Conservation (phyloP, 805 yeast genomes). For the Kodamaea neixiangensis region DNA sequence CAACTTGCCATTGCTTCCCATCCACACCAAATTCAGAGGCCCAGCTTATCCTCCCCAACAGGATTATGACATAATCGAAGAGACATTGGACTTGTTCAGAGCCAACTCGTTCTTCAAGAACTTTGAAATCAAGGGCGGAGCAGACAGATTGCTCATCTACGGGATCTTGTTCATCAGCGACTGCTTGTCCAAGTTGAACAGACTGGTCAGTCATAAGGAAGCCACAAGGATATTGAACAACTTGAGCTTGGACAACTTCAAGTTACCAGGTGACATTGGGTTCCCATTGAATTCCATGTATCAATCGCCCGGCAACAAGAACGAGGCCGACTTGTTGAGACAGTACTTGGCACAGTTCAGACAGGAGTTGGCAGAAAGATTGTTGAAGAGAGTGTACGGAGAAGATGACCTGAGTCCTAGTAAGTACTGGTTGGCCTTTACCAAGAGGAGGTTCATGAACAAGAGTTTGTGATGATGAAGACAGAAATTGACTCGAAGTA, state of each 20-base stretch:
- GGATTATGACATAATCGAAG: slow-evolving; percentile 88
- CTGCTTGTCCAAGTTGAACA: slow-evolving; percentile 66
- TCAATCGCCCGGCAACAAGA: slow-evolving; percentile 69
- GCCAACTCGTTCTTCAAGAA: slow-evolving; percentile 96
- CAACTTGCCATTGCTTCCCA: slow-evolving; percentile 81
- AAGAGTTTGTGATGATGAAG: slow-evolving; percentile 55
- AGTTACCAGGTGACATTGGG: slow-evolving; percentile 93
- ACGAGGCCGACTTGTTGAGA: slow-evolving; percentile 77
- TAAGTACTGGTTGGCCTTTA: slow-evolving; percentile 94
- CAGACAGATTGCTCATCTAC: slow-evolving; percentile 89
- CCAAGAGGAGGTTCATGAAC: slow-evolving; percentile 95
- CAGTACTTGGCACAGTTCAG: slow-evolving; percentile 88
- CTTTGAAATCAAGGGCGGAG: slow-evolving; percentile 94
- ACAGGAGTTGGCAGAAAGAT: slow-evolving; percentile 85
- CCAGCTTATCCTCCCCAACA: slow-evolving; percentile 80
- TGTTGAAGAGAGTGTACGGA: slow-evolving; percentile 70
- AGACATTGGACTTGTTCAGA: slow-evolving; percentile 84
- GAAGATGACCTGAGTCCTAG: slow-evolving; percentile 64
- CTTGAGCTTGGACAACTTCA: slow-evolving; percentile 81
- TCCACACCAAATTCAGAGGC: slow-evolving; percentile 82
- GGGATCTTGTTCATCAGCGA: slow-evolving; percentile 90
- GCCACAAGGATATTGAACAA: slow-evolving; percentile 75
- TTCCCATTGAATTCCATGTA: slow-evolving; percentile 87
- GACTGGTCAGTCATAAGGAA: slow-evolving; percentile 52
- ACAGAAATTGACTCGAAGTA: neutral